Percentiles rank a stretch among this genome's conserved stretches.
phyloP scores from a whole-genome alignment of 495 filamentous ascomycete genomes.

The Amorphotheca resinae region DNA sequence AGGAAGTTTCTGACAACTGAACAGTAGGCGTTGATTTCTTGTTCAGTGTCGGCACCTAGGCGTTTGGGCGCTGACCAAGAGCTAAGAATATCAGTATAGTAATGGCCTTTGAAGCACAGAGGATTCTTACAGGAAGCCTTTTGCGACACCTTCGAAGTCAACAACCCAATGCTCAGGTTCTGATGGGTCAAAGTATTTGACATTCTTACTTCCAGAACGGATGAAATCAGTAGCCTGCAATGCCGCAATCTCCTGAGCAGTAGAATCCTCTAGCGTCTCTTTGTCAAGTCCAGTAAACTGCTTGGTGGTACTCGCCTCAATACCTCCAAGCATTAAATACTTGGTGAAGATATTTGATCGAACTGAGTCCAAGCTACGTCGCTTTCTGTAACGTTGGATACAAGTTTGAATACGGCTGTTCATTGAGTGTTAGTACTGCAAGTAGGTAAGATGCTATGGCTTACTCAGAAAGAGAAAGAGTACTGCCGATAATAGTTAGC shows the following conservation, averaged over 20 bases:
- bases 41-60: slow-evolving; percentile 32
- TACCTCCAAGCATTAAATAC: slow-evolving; percentile 75
- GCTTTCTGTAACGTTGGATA: slow-evolving; percentile 65
- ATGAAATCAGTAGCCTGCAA: slow-evolving; percentile 50
- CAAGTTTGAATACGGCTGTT: slow-evolving; percentile 70
- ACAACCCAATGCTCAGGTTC: slow-evolving; percentile 48
- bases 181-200: slow-evolving; percentile 33
- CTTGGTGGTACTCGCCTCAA: slow-evolving; percentile 43
- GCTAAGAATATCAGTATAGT: slow-evolving; percentile 18
- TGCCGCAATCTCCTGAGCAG: slow-evolving; percentile 46
- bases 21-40: slow-evolving; percentile 37
- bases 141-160: slow-evolving; percentile 65
- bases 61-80: slow-evolving; percentile 22
- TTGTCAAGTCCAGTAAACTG: slow-evolving; percentile 48
- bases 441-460: background rate
- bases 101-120: no score
- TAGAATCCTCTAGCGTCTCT: slow-evolving; percentile 38
- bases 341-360: slow-evolving; percentile 57
- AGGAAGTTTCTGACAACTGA: slow-evolving; percentile 72
- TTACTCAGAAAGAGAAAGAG: slow-evolving; percentile 29
- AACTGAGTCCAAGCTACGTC: slow-evolving; percentile 55
- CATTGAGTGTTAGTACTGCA: slow-evolving; percentile 2
- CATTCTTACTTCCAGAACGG: slow-evolving; percentile 17
- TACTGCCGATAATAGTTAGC: slow-evolving; percentile 15
- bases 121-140: slow-evolving; percentile 61